phyloP scores from a whole-genome alignment of 1,284 basidiomycete genomes.

The Moesziomyces antarcticus region DNA sequence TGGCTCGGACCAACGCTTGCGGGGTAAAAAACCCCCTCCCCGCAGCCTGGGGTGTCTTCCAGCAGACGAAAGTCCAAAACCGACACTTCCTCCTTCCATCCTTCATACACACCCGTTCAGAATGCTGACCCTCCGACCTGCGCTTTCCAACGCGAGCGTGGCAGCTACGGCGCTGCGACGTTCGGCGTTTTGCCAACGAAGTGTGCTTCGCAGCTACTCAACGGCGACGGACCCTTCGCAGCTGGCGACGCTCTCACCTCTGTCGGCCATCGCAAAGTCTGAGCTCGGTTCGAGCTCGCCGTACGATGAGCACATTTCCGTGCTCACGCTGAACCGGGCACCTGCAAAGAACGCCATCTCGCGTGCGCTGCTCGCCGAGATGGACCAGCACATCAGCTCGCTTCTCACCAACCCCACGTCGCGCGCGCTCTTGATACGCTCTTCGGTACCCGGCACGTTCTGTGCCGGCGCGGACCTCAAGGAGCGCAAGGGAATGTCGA shows the following conservation, averaged over 20 bases:
- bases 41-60: background rate
- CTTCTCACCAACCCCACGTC: conserved; percentile 27
- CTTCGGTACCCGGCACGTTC: conserved; percentile 53
- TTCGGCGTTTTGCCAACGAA: background rate
- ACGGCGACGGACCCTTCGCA: conserved; percentile 24
- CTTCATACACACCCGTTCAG: background rate
- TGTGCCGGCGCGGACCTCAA: conserved; percentile 92
- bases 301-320: conserved; percentile 64
- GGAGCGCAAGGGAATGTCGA: conserved; percentile 79
- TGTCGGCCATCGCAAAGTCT: conserved; percentile 22
- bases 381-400: conserved; percentile 78
- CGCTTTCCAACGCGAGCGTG: conserved; percentile 4
- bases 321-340: conserved; percentile 78
- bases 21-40: background rate
- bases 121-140: conserved; percentile 23
- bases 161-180: background rate
- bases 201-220: conserved; percentile 30
- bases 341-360: conserved; percentile 90
- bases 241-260: conserved; percentile 23
- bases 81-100: background rate
- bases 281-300: conserved; percentile 21
- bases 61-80: background rate
- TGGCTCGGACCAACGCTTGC: background rate
- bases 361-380: conserved; percentile 74
- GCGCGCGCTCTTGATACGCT: conserved; percentile 49